Base-by-base conservation (phyloP, 306 rosid genomes). In the Gastrolobium bilobum region DNA sequence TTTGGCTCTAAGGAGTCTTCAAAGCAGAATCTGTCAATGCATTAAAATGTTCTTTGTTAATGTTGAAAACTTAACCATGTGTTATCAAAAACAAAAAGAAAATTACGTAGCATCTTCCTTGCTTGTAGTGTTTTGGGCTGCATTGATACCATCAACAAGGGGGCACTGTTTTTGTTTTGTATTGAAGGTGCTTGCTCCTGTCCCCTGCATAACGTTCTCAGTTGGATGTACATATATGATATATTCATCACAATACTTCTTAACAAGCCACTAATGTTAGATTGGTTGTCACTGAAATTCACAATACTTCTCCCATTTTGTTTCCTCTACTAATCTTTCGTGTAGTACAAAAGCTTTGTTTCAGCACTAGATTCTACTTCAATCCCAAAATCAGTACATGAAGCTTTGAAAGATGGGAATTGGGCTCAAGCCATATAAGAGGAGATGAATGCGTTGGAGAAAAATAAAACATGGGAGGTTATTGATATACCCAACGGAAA, bases 71-170 rank as follows among this genome's bases (percentile, higher is more conserved):
- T 48, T 59, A 60, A 14, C 20, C 5, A 14, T 8, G 31, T 35
- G 15, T 58, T 48, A 26, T 10, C 13, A 42, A 59, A 52, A 10
- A 14, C 30, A 61, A 13, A 4, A 38, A 4, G 20, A 39, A 69
- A 51, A 26, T 66, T 81, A 87, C 98, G 74, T 84, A 2, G 98
- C 99, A 13, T 47, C 26, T 6, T 86, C 90, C 82, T 87, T 87
- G 81, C 58, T 81, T 46, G 56, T 60, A 1, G 88, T 33, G 87
- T 48, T 47, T 56, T 1, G 35, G 29, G 98, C 96, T 35, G 80
- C 88, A 82, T 95, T 96, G 14, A 46, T 70, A 13, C 98, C 97
- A 15, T 85, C 82, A 63, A 89, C 84, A 37, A 95, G 87, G 10
- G 96, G 91, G 64, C 89, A 88, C 59, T 66, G 70, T 11, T 77